Evolutionary conservation across 441 rosid species (phyloP).

Genomic region (Bruguiera hainesii): DNA sequence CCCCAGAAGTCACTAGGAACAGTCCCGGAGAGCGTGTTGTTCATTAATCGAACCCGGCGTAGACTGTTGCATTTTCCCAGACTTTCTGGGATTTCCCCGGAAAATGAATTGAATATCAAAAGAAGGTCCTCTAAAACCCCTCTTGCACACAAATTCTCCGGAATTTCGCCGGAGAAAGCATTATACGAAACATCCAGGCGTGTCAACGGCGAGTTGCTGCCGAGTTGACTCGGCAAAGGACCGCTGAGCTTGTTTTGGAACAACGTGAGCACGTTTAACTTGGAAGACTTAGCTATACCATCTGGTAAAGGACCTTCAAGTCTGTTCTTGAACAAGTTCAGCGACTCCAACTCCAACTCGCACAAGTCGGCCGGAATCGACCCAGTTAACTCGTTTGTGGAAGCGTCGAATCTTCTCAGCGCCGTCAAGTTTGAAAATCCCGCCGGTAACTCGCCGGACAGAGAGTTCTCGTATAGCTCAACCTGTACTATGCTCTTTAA

Average conservation of each 20-base stretch:
- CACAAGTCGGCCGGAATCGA: slow-evolving; percentile 63
- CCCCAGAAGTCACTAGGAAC: slow-evolving; percentile 85
- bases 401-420: slow-evolving; percentile 65
- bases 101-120: slow-evolving; percentile 61
- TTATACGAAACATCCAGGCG: slow-evolving; percentile 69
- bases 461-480: slow-evolving; percentile 81
- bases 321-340: slow-evolving; percentile 71
- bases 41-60: slow-evolving; percentile 58
- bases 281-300: slow-evolving; percentile 62
- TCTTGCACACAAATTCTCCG: slow-evolving; percentile 57
- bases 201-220: slow-evolving; percentile 59
- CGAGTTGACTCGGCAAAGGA: slow-evolving; percentile 58
- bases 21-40: slow-evolving; percentile 59
- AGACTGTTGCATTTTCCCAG: slow-evolving; percentile 63
- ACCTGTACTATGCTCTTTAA: slow-evolving; percentile 63
- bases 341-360: slow-evolving; percentile 58
- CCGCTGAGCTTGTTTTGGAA: slow-evolving; percentile 67
- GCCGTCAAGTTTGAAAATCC: slow-evolving; percentile 54
- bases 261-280: slow-evolving; percentile 65
- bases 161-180: slow-evolving; percentile 60
- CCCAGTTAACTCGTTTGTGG: slow-evolving; percentile 74
- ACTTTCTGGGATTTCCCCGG: slow-evolving; percentile 63
- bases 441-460: slow-evolving; percentile 61
- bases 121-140: slow-evolving; percentile 69
- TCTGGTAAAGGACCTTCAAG: slow-evolving; percentile 61